Evolutionary conservation across 2,329 filamentous ascomycete species (phyloP).

Genomic region (Pseudophaeomoniella oleicola): DNA sequence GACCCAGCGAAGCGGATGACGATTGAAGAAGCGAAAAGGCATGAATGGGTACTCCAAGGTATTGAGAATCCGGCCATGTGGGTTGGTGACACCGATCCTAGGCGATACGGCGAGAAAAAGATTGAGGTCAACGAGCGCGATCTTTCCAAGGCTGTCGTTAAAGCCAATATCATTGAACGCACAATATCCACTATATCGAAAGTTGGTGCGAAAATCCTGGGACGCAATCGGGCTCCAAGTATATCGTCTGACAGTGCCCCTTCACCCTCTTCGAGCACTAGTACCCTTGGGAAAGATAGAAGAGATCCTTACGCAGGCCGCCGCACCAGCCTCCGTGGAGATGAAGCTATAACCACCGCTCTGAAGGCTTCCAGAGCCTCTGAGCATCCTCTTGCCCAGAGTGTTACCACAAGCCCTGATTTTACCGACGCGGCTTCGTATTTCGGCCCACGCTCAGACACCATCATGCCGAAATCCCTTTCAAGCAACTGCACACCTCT

Average conservation of each 20-base stretch:
- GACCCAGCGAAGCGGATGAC: constrained; percentile 81
- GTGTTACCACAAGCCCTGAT: constrained; percentile 56
- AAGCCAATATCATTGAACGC: constrained; percentile 73
- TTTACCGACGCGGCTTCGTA: constrained; percentile 20
- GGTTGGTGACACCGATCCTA: constrained; percentile 90
- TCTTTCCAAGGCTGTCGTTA: constrained; percentile 78
- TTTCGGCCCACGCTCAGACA: constrained; percentile 15
- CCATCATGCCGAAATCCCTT: constrained; percentile 4
- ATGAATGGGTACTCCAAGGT: constrained; percentile 76
- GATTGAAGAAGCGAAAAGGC: constrained; percentile 80
- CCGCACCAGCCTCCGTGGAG: constrained; percentile 42
- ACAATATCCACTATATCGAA: constrained; percentile 38
- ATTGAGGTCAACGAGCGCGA: constrained; percentile 89
- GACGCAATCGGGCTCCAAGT: constrained; percentile 37
- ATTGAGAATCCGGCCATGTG: constrained; percentile 61
- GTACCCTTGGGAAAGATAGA: constrained; percentile 39
- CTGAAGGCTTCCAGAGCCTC: constrained; percentile 34
- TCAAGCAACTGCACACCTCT: constrained; percentile 10
- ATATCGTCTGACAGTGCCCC: constrained; percentile 38
- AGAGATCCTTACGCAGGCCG: constrained; percentile 17
- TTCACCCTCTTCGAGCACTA: constrained; percentile 39
- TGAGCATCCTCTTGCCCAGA: constrained; percentile 64
- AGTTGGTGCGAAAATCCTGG: constrained; percentile 19
- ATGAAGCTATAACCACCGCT: constrained; percentile 39
- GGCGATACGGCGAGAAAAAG: constrained; percentile 58